phyloP scores from a whole-genome alignment of 1,139 yeast genomes.

The Kurtzmaniella natalensis region DNA sequence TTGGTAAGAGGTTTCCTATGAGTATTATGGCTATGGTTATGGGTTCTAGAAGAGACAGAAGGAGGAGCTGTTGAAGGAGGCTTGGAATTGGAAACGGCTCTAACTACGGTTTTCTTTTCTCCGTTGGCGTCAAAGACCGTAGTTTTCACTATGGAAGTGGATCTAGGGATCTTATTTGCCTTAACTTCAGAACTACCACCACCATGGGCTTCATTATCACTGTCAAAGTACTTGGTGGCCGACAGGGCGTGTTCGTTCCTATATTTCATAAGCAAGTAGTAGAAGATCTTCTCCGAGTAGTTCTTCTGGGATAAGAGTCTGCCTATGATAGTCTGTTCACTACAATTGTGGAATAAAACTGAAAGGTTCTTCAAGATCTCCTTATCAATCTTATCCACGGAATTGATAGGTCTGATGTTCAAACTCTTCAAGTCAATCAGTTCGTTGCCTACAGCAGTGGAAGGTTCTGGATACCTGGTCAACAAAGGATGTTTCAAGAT shows the following conservation, averaged over 20 bases:
- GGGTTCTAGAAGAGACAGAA: not conserved
- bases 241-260: slow-evolving; percentile 62
- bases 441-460: slow-evolving; percentile 11
- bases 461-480: slow-evolving; percentile 58
- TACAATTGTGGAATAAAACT: slow-evolving; percentile 87
- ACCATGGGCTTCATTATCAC: slow-evolving; percentile 14
- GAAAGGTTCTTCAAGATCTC: slow-evolving; percentile 83
- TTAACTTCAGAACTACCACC: slow-evolving; percentile 11
- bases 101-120: slow-evolving; percentile 20
- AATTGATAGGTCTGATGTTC: slow-evolving; percentile 45
- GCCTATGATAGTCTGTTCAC: slow-evolving; percentile 53
- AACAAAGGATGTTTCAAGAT: slow-evolving; percentile 79
- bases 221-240: slow-evolving; percentile 18
- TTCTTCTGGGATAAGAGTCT: slow-evolving; percentile 56
- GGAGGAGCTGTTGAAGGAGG: slow-evolving; percentile 18
- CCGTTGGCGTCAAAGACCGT: slow-evolving; percentile 29
- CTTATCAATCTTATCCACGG: slow-evolving; percentile 61
- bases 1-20: slow-evolving; percentile 16
- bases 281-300: slow-evolving; percentile 86
- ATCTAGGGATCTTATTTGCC: slow-evolving; percentile 30
- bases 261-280: slow-evolving; percentile 76
- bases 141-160: slow-evolving; percentile 46
- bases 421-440: slow-evolving; percentile 21
- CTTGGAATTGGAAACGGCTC: too few species aligned
- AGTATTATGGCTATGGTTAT: not conserved